Evolutionary conservation across 164 flowering plant species (phyloP), one percentile per base, ranked within the genome.

Genomic region (Chimonanthus praecox): DNA sequence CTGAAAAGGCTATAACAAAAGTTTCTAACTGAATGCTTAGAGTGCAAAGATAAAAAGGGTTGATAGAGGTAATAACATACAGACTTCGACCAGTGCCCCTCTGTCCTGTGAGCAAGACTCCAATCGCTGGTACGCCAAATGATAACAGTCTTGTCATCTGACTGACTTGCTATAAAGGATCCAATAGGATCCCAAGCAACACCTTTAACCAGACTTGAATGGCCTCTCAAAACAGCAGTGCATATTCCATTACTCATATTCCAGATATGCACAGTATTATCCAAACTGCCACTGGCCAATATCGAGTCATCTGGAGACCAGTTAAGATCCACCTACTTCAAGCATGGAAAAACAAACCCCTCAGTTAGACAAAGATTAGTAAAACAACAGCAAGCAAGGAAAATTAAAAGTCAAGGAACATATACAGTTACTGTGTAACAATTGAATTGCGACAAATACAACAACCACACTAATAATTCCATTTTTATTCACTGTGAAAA

Each of bases 301-400:
- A 77, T 84, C 58, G 93, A 89, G 78, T 96, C 98, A 88, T 96
- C 99, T 47, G 99, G 98, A 80, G 99, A 96, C 99, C 99, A 96
- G 84, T 92, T 96, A 80, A 96, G 98, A 94, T 96, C 99, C 94
- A 96, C 99, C 99, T 96, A 90, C 91, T 89, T 92, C 82, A 88
- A 67, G 91, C 97, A 88, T 78, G 68, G 83, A 83, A 82, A 80
- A 80, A 76, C 20, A 78, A 54, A 75, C 47, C 68, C 60, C 71
- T 72, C 77, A 76, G 83, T 88, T 85, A 86, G 81, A 80, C 21
- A 78, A 73, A 7, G 45, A n/a, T 54, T 47, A 33, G 61, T 44
- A 18, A 44, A 49, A 63, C 46, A 63, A 20, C 66, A 63, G 66
- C 66, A 20, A 20, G 46, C 18, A 10, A 20, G 21, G 21, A n/a